Evolutionary conservation across 441 rosid genomes (phyloP).

Genomic region (Hura crepitans): DNA sequence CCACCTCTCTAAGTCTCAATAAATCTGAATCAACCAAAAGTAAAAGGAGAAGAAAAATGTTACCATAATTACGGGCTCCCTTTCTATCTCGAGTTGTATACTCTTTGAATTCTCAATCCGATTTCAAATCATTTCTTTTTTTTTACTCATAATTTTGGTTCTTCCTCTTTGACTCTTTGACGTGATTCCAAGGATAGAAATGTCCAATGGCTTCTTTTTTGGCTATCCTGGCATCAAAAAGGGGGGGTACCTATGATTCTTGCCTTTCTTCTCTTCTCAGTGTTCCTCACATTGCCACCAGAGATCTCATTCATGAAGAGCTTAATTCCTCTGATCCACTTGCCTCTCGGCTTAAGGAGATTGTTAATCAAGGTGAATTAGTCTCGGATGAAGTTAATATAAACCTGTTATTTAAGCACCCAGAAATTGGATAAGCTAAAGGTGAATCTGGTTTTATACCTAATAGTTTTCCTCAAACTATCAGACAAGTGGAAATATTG

Average conservation of each 20-base stretch:
- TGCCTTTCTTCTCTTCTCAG: slow-evolving; percentile 73
- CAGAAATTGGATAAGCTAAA: slow-evolving; percentile 61
- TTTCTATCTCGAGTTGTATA: slow-evolving; percentile 21
- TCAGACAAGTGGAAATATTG: slow-evolving; percentile 87
- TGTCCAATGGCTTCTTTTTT: slow-evolving; percentile 87
- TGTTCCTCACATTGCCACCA: slow-evolving; percentile 94
- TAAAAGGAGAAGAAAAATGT: too few relatives aligned
- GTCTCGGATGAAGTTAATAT: slow-evolving; percentile 88
- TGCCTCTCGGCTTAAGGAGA: slow-evolving; percentile 68
- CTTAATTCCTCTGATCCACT: slow-evolving; percentile 71
- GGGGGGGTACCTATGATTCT: slow-evolving; percentile 96
- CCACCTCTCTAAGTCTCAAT: too few relatives aligned
- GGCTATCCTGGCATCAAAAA: slow-evolving; percentile 99
- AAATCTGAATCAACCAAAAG: too few relatives aligned
- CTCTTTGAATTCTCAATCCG: slow-evolving; percentile 37
- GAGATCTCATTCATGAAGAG: slow-evolving; percentile 95
- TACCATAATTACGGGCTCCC: too few relatives aligned
- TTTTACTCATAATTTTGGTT: slow-evolving; percentile 17
- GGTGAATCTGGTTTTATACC: slow-evolving; percentile 93
- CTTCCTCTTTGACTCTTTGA: slow-evolving; percentile 26
- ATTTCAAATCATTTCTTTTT: slow-evolving; percentile 37
- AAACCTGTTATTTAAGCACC: slow-evolving; percentile 71
- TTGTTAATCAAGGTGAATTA: slow-evolving; percentile 71
- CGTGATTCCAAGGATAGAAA: slow-evolving; percentile 37
- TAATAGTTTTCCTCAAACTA: slow-evolving; percentile 93